Conservation (phyloP, 768 basidiomycete species). For the Hortiboletus flavorubellus region DNA sequence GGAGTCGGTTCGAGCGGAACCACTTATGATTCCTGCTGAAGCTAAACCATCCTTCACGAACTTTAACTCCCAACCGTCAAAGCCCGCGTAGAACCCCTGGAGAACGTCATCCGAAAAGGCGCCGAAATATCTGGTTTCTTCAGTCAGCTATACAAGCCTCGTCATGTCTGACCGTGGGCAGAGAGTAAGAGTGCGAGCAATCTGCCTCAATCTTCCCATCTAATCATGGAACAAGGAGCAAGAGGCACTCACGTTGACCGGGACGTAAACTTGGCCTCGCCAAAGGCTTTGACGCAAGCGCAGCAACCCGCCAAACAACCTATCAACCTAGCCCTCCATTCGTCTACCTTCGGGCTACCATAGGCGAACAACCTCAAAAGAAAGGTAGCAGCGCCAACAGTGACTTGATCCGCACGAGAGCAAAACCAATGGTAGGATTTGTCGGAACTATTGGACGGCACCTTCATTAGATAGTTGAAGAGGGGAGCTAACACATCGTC, state of each 20-base stretch:
- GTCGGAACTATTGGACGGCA: constrained; percentile 37
- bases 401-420: constrained; percentile 50
- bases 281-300: constrained; percentile 66
- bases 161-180: constrained; percentile 1
- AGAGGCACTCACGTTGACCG: constrained; percentile 63
- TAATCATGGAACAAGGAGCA: background rate
- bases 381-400: constrained; percentile 71
- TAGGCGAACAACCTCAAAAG: constrained; percentile 83
- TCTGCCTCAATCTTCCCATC: constrained; percentile 6
- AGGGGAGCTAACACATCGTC: constrained; percentile 48
- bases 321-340: constrained; percentile 60
- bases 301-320: constrained; percentile 60
- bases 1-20: constrained; percentile 6
- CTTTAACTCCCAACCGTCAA: constrained; percentile 64
- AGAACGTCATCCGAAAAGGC: constrained; percentile 54
- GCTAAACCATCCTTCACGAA: constrained; percentile 49
- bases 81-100: constrained; percentile 54
- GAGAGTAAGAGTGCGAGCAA: constrained; percentile 8
- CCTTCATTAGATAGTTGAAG: constrained; percentile 52
- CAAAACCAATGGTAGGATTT: constrained; percentile 79
- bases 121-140: constrained; percentile 62
- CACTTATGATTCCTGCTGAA: constrained; percentile 22
- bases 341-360: constrained; percentile 49
- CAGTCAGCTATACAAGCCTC: constrained; percentile 11
- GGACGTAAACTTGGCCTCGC: constrained; percentile 60